phyloP scores from a whole-genome alignment of 2,329 filamentous ascomycete genomes.

The Penicillium sp. region DNA sequence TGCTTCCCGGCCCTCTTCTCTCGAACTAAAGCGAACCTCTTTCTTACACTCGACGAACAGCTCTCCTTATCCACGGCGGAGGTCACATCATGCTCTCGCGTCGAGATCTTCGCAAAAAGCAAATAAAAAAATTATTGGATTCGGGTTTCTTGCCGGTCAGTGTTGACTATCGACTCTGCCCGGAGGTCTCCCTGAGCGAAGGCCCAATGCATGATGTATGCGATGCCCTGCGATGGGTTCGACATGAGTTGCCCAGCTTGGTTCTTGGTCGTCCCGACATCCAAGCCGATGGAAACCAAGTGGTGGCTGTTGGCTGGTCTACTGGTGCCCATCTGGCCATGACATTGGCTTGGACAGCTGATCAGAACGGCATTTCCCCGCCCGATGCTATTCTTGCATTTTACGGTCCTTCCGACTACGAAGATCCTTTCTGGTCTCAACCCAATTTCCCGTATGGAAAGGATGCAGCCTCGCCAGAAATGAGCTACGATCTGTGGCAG shows the following conservation, averaged over 20 bases:
- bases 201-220: constrained; percentile 48
- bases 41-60: constrained; percentile 6
- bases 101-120: constrained; percentile 24
- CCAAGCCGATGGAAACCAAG: constrained; percentile 18
- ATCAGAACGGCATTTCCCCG: constrained; percentile 29
- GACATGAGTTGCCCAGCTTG: constrained; percentile 22
- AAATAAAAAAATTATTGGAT: constrained; percentile 41
- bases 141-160: constrained; percentile 49
- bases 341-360: constrained; percentile 42
- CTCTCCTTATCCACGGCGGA: constrained; percentile 28
- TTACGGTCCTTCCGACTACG: constrained; percentile 47
- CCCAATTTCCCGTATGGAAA: constrained; percentile 5
- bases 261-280: not conserved
- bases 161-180: constrained; percentile 53
- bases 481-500: constrained; percentile 9
- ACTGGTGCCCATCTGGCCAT: constrained; percentile 50
- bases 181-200: constrained; percentile 45
- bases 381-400: constrained; percentile 49
- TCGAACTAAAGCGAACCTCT: not conserved
- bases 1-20: not conserved
- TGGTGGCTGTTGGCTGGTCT: constrained; percentile 52
- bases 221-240: constrained; percentile 33
- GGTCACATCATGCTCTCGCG: constrained; percentile 27
- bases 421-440: constrained; percentile 22
- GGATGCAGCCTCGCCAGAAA: not conserved